Conservation (phyloP, 306 rosid genomes). For the Cicer cuneatum region DNA sequence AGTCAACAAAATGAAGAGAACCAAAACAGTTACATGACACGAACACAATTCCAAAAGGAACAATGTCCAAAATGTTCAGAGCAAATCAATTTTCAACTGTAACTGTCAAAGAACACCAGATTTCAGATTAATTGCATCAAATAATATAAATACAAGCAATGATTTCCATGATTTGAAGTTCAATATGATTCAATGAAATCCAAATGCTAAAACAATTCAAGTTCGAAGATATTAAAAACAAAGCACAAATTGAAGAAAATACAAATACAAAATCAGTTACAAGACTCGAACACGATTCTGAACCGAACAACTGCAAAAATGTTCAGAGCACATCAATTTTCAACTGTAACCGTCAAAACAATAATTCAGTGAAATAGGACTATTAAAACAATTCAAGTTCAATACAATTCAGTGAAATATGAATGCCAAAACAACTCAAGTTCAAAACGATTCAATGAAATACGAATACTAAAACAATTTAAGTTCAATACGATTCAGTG, state of each 20-base stretch:
- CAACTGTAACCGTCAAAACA: neutral
- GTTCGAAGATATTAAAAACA: neutral
- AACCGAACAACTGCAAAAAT: neutral
- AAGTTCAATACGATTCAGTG: slow-evolving; percentile 25
- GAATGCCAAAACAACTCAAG: slow-evolving; percentile 37
- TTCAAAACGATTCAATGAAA: slow-evolving; percentile 33
- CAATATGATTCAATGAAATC: slow-evolving; percentile 39
- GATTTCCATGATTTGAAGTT: slow-evolving; percentile 9
- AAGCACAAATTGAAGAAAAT: neutral
- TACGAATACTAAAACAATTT: slow-evolving; percentile 37
- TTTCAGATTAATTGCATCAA: neutral
- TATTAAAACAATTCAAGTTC: slow-evolving; percentile 36
- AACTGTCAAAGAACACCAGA: neutral
- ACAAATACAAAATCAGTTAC: too few species aligned
- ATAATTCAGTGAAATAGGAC: slow-evolving; percentile 34
- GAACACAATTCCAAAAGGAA: neutral
- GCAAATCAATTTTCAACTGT: neutral
- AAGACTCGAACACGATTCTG: neutral
- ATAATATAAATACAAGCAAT: neutral
- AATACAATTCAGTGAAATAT: slow-evolving; percentile 28
- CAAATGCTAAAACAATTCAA: slow-evolving; percentile 38
- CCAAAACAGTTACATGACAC: neutral
- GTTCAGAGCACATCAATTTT: slow-evolving; percentile 4
- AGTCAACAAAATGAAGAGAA: slow-evolving; percentile 44
- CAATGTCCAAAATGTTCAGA: neutral